Percentiles rank a stretch among this genome's conserved stretches.
These are phyloP conservation scores for Priceomyces castillae DNA, from an alignment of 805 yeast genomes.

Conservation along the genomic window DNA sequence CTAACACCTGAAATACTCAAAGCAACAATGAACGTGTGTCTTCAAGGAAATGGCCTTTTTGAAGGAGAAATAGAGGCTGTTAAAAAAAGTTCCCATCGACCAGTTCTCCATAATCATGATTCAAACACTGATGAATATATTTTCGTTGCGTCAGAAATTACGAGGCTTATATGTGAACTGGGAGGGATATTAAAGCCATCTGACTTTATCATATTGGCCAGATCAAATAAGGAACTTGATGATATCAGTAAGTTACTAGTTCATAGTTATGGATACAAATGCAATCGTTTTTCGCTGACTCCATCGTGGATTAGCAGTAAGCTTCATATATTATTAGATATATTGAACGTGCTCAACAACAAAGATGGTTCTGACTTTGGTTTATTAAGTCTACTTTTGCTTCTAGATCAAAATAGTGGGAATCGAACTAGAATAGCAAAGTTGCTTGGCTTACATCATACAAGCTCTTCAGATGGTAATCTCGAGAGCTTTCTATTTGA, in stretches of 20 bases:
- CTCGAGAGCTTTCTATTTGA: slow-evolving; percentile 21
- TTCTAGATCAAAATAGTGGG: slow-evolving; percentile 24
- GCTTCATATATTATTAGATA: slow-evolving; percentile 45
- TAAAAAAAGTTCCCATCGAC: slow-evolving; percentile 19
- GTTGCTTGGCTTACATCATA: slow-evolving; percentile 17
- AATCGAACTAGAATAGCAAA: slow-evolving; percentile 23
- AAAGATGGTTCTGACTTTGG: slow-evolving; percentile 33
- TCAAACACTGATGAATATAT: slow-evolving; percentile 36
- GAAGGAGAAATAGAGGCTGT: slow-evolving; percentile 11
- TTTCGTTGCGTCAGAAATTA: slow-evolving; percentile 46
- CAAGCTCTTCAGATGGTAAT: not conserved
- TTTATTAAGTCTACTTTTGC: slow-evolving; percentile 24
- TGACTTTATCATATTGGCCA: slow-evolving; percentile 53
- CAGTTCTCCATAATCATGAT: slow-evolving; percentile 17
- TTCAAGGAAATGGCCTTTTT: slow-evolving; percentile 9
- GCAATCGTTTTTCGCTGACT: slow-evolving; percentile 42
- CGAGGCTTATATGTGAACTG: slow-evolving; percentile 38
- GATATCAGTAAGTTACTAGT: slow-evolving; percentile 34
- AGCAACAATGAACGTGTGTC: slow-evolving; percentile 33
- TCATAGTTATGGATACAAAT: slow-evolving; percentile 39
- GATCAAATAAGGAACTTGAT: slow-evolving; percentile 51
- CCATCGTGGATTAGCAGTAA: slow-evolving; percentile 52
- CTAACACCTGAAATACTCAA: slow-evolving; percentile 56
- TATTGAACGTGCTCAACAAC: slow-evolving; percentile 42
- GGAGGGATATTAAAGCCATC: slow-evolving; percentile 40